phyloP scores from a whole-genome alignment of 768 basidiomycete genomes.

The Brasilioporus rufonigricans region DNA sequence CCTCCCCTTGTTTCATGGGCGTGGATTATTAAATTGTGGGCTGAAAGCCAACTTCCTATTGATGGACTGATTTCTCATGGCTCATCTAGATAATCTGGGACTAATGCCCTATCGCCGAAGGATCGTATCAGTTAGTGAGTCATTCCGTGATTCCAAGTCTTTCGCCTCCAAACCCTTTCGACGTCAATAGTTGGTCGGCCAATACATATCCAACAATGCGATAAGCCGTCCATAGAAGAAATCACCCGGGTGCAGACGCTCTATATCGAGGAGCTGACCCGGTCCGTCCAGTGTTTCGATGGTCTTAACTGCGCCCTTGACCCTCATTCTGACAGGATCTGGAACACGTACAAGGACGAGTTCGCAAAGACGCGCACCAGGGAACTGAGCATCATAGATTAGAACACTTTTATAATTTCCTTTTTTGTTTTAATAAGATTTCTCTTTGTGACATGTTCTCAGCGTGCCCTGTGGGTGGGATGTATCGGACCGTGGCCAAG shows the following conservation, averaged over 20 bases:
- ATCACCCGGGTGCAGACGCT: conserved; percentile 72
- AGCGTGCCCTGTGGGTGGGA: not conserved
- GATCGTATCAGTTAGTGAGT: conserved; percentile 96
- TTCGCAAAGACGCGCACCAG: conserved; percentile 81
- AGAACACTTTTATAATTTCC: conserved; percentile 6
- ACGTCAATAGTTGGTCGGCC: conserved; percentile 74
- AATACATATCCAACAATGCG: conserved; percentile 71
- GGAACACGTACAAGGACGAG: conserved; percentile 93
- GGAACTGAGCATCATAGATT: conserved; percentile 79
- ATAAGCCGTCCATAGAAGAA: conserved; percentile 81
- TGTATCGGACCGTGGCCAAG: not conserved
- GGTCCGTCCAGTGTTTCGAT: conserved; percentile 48
- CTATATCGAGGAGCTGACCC: conserved; percentile 90
- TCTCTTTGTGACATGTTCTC: not conserved
- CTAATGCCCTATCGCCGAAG: conserved; percentile 93
- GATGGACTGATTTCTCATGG: not conserved
- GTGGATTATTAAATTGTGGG: conserved; percentile 92
- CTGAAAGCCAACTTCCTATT: not conserved
- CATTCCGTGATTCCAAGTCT: not conserved
- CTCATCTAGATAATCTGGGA: conserved; percentile 72
- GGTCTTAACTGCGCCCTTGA: conserved; percentile 6
- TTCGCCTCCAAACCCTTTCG: not conserved
- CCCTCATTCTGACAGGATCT: conserved; percentile 57
- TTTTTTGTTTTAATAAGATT: not conserved
- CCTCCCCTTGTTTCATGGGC: conserved; percentile 93